A percentile compares a stretch with the other conserved stretches of the same genome.
phyloP scores from a whole-genome alignment of 352 stramenopile species.

The Vaucheria bursata region DNA sequence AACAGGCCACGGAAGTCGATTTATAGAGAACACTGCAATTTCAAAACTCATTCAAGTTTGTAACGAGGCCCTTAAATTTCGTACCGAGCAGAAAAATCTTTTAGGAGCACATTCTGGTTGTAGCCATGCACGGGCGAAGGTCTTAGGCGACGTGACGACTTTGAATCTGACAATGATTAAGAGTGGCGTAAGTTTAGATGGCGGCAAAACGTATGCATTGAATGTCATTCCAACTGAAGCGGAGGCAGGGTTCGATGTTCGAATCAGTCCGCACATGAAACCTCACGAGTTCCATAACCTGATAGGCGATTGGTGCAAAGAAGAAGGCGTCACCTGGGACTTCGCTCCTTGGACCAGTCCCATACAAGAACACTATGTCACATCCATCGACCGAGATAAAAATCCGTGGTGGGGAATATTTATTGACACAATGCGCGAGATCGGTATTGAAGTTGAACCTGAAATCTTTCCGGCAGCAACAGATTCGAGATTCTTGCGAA shows the following conservation, averaged over 20 bases:
- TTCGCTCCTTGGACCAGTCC: no score
- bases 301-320: constrained; percentile 66
- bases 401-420: no score
- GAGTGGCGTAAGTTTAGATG: constrained; percentile 56
- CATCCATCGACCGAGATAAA: no score
- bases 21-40: constrained; percentile 66
- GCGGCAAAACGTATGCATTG: no score
- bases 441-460: constrained; percentile 61
- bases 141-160: constrained; percentile 84
- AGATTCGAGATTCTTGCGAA: constrained; percentile 79
- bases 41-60: neutral
- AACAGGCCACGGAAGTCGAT: constrained; percentile 58
- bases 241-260: constrained; percentile 79
- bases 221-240: no score
- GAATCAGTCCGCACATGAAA: constrained; percentile 73
- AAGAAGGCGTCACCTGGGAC: neutral
- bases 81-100: neutral
- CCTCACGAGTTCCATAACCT: constrained; percentile 67
- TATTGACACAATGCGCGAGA: constrained; percentile 33
- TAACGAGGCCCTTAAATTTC: neutral
- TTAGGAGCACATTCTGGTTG: constrained; percentile 53
- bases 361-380: no score
- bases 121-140: constrained; percentile 76
- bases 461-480: constrained; percentile 88
- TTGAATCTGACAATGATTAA: constrained; percentile 86